These are phyloP conservation scores for Phytophthora vignae DNA, from an alignment of 352 stramenopile species.

Conservation along the genomic window DNA sequence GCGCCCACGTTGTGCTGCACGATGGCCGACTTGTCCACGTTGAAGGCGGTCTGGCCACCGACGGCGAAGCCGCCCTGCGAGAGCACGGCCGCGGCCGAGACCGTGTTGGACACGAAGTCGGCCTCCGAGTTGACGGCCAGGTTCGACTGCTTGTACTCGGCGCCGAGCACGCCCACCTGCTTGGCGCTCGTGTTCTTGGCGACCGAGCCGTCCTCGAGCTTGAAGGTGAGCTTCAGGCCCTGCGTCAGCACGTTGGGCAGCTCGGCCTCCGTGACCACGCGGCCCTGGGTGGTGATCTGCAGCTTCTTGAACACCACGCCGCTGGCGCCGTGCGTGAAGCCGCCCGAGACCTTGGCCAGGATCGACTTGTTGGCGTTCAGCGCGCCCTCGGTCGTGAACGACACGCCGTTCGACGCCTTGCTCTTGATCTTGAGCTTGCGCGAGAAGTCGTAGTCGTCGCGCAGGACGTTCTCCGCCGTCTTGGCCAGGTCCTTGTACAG, in stretches of 20 bases:
- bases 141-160: constrained; percentile 83
- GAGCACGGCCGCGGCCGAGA: constrained; percentile 62
- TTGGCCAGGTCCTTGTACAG: constrained; percentile 88
- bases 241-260: constrained; percentile 80
- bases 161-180: constrained; percentile 76
- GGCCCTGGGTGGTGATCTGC: constrained; percentile 83
- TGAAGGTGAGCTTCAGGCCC: constrained; percentile 84
- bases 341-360: constrained; percentile 80
- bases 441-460: constrained; percentile 83
- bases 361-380: constrained; percentile 88
- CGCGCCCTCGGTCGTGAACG: constrained; percentile 79
- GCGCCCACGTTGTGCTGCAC: constrained; percentile 83
- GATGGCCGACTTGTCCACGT: constrained; percentile 81
- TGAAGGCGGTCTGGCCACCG: constrained; percentile 79
- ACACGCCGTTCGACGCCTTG: constrained; percentile 76
- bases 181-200: constrained; percentile 78
- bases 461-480: constrained; percentile 77
- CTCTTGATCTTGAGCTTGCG: constrained; percentile 88
- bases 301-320: constrained; percentile 89
- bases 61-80: constrained; percentile 73
- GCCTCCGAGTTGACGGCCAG: constrained; percentile 78
- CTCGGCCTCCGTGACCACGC: constrained; percentile 81
- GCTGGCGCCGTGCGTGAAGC: constrained; percentile 74
- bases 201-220: constrained; percentile 83
- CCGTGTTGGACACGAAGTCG: constrained; percentile 79